Evolutionary conservation across 768 basidiomycete genomes (phyloP).

Genomic region (Amanita subjunquillea): DNA sequence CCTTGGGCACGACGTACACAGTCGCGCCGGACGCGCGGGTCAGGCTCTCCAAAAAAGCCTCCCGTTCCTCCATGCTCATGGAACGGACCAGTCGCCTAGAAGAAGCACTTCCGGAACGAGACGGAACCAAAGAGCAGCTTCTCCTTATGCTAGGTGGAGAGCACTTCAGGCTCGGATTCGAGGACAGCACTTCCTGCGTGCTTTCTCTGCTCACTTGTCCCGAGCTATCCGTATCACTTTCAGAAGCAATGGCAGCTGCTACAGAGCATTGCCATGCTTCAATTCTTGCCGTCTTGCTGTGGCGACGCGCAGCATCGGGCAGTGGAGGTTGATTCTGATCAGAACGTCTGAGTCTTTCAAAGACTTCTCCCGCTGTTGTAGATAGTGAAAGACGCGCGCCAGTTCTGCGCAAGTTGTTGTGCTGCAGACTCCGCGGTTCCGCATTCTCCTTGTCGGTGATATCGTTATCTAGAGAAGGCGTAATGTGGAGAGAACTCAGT

Average conservation of each 20-base stretch:
- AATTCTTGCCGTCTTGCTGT: background rate
- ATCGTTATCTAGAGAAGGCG: slow-evolving; percentile 8
- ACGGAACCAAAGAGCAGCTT: slow-evolving; percentile 6
- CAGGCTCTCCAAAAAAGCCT: slow-evolving; percentile 37
- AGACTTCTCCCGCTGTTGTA: slow-evolving; percentile 2
- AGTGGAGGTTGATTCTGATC: background rate
- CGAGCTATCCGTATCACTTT: background rate
- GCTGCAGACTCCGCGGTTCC: background rate
- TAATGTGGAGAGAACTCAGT: slow-evolving; percentile 36
- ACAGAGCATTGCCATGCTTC: slow-evolving; percentile 2
- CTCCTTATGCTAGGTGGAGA: background rate
- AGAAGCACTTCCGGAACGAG: slow-evolving; percentile 6
- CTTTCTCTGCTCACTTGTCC: background rate
- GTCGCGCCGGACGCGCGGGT: slow-evolving; percentile 32
- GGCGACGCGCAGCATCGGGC: background rate
- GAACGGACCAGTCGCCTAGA: slow-evolving; percentile 30
- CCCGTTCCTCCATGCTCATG: slow-evolving; percentile 44
- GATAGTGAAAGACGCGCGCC: background rate
- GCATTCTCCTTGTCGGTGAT: background rate
- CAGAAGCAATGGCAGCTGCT: background rate
- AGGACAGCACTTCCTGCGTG: background rate
- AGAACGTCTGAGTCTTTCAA: slow-evolving; percentile 2
- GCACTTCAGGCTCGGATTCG: background rate
- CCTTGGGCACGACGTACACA: slow-evolving; percentile 35
- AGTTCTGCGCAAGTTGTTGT: background rate